phyloP scores from a whole-genome alignment of 208 protist species.

The Trypanosoma avium region DNA sequence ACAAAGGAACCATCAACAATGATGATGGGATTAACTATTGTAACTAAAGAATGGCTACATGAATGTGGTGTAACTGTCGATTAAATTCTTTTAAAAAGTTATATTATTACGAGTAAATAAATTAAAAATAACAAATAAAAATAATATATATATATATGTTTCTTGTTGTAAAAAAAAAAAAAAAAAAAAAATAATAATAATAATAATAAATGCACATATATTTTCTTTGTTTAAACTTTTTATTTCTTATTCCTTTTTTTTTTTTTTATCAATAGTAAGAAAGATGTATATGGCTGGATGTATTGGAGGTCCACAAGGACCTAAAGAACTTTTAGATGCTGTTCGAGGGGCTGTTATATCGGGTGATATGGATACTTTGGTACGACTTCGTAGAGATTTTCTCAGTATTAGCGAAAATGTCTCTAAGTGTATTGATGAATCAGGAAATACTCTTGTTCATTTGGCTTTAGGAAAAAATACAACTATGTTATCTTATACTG shows the following conservation, averaged over 20 bases:
- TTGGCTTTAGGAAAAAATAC: conserved; percentile 72
- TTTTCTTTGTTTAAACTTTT: conserved; percentile 9
- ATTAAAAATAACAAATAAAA: conserved; percentile 6
- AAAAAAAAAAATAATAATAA: too few species aligned
- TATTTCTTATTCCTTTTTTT: conserved; percentile 5
- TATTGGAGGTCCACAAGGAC: conserved; percentile 81
- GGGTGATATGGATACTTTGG: conserved; percentile 72
- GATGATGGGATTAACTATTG: conserved; percentile 90
- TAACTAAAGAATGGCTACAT: conserved; percentile 84
- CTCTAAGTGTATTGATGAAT: conserved; percentile 82
- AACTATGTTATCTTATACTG: conserved; percentile 61
- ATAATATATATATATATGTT: conserved; percentile 1
- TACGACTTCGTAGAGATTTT: conserved; percentile 71
- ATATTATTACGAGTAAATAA: background rate
- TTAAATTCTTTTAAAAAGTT: conserved; percentile 9
- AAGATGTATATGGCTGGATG: background rate
- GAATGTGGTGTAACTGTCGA: conserved; percentile 44
- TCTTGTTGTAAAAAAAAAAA: too few species aligned
- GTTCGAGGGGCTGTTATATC: conserved; percentile 61
- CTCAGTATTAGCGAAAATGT: conserved; percentile 77
- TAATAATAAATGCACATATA: too few species aligned
- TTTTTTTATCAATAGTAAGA: background rate
- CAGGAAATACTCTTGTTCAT: conserved; percentile 85
- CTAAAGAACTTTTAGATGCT: conserved; percentile 84
- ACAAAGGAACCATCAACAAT: conserved; percentile 69